phyloP scores from a whole-genome alignment of 306 rosid species.

The Vachellia pachyceras region DNA sequence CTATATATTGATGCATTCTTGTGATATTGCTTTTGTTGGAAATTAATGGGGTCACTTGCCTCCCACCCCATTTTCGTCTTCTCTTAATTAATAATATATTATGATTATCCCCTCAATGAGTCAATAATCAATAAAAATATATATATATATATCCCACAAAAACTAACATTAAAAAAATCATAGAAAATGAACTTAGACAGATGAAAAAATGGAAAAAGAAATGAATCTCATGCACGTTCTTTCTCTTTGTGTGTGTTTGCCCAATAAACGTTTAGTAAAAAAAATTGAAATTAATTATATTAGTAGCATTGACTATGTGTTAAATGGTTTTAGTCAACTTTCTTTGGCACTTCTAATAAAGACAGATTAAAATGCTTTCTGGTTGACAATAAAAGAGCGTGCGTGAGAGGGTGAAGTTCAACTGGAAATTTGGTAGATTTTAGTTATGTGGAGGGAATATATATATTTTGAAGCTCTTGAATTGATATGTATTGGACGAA shows the following conservation, averaged over 20 bases:
- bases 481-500: neutral
- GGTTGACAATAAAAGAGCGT: neutral
- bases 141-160: neutral
- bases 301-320: neutral
- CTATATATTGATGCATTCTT: slow-evolving; percentile 27
- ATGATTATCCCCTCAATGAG: neutral
- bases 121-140: neutral
- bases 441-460: neutral
- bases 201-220: neutral
- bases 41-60: neutral
- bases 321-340: neutral
- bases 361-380: neutral
- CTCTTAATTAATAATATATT: neutral
- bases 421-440: neutral
- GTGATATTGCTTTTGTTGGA: neutral
- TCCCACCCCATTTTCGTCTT: neutral
- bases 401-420: neutral
- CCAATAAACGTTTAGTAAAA: neutral
- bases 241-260: neutral
- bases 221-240: neutral
- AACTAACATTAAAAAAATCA: neutral
- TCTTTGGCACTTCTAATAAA: neutral
- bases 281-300: neutral
- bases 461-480: too few relatives aligned
- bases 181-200: neutral